A percentile compares a stretch with the other conserved stretches of the same genome.
Evolutionary conservation across 225 moss, liverwort and hornwort species (phyloP).

Genomic region (Antitrichia curtipendula): DNA sequence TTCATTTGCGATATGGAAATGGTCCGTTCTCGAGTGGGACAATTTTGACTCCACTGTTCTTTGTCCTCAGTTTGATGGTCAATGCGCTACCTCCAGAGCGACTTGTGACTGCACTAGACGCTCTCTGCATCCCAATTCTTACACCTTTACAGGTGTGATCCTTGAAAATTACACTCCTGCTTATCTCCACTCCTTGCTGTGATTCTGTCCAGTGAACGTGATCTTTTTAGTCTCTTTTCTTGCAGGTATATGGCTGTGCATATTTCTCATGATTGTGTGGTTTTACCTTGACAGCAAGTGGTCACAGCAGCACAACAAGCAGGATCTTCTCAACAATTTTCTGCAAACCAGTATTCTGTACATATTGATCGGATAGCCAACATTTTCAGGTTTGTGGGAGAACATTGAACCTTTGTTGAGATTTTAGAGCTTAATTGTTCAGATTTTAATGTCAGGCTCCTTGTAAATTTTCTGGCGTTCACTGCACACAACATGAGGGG

Average conservation of each 20-base stretch:
- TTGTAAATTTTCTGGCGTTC: not conserved
- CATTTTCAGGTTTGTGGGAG: slow-evolving; percentile 63
- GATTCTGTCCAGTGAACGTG: not conserved
- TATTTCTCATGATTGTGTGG: not conserved
- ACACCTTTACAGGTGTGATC: slow-evolving; percentile 58
- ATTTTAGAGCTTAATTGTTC: not conserved
- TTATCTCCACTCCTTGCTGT: not conserved
- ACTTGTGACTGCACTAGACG: slow-evolving; percentile 68
- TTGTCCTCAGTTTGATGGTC: slow-evolving; percentile 66
- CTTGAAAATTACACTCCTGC: not conserved
- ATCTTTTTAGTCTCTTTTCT: not conserved
- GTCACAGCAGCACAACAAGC: slow-evolving; percentile 67
- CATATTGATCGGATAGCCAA: slow-evolving; percentile 88
- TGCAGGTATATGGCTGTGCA: not conserved
- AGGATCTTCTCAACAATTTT: slow-evolving; percentile 56
- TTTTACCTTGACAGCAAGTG: slow-evolving; percentile 45
- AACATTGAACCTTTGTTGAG: not conserved
- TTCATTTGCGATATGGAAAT: not conserved
- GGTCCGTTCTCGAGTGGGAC: not conserved
- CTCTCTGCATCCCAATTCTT: slow-evolving; percentile 77
- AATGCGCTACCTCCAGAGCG: slow-evolving; percentile 67
- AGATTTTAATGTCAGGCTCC: not conserved
- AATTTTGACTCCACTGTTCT: not conserved
- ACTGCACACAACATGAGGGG: not conserved
- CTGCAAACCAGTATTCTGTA: slow-evolving; percentile 67